Evolutionary conservation across 768 basidiomycete species (phyloP).

Genomic region (Collybiopsis confluens): DNA sequence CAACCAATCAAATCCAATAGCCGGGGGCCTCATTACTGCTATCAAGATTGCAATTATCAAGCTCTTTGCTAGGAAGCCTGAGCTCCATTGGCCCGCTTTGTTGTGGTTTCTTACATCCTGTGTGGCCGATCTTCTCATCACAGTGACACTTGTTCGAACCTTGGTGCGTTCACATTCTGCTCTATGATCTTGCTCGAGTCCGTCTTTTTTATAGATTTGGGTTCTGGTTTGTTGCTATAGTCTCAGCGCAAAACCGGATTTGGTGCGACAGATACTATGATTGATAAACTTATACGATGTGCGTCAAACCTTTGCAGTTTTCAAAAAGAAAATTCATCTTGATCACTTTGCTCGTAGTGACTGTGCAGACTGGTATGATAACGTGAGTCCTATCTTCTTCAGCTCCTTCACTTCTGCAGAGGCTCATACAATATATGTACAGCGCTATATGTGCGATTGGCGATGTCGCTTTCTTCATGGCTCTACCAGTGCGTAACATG

Average conservation of each 20-base stretch:
- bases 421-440: too few relatives aligned
- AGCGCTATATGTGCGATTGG: too few relatives aligned
- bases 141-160: slow-evolving; percentile 4
- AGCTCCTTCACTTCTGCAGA: too few relatives aligned
- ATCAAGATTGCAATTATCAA: slow-evolving; percentile 5
- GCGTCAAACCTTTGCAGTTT: not conserved
- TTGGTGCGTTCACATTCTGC: not conserved
- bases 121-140: slow-evolving; percentile 7
- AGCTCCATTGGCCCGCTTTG: slow-evolving; percentile 5
- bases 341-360: not conserved
- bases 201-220: too few relatives aligned
- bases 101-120: slow-evolving; percentile 8
- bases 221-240: too few relatives aligned
- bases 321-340: too few relatives aligned
- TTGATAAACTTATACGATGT: too few relatives aligned
- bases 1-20: not conserved
- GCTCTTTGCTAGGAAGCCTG: slow-evolving; percentile 6
- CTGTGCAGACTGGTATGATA: slow-evolving; percentile 7
- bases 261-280: slow-evolving; percentile 1
- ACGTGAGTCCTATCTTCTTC: not conserved
- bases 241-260: slow-evolving; percentile 5
- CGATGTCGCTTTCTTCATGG: too few relatives aligned
- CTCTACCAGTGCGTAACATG: slow-evolving; percentile 36
- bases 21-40: slow-evolving; percentile 2
- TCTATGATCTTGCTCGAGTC: too few relatives aligned